Evolutionary conservation across 2,329 filamentous ascomycete species (phyloP).

Genomic region (Aspergillus pseudonomiae): DNA sequence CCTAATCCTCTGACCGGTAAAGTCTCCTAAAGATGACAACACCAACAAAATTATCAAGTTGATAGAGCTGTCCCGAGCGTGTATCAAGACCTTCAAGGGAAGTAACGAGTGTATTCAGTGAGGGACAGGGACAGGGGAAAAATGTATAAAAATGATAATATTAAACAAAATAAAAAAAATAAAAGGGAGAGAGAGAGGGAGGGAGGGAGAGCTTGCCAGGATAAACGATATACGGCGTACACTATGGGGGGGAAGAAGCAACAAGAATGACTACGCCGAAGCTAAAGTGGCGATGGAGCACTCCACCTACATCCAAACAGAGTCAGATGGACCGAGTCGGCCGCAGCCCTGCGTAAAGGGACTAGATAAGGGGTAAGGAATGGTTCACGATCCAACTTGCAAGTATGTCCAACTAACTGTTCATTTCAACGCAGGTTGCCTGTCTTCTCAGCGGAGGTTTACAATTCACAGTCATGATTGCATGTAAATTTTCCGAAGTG

Average conservation of each 20-base stretch:
- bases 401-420: conserved; percentile 3
- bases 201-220: conserved; percentile 8
- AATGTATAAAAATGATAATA: neutral
- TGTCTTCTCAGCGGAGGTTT: conserved; percentile 5
- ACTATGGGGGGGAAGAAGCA: conserved; percentile 7
- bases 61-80: neutral
- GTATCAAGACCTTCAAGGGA: neutral
- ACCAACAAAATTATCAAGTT: neutral
- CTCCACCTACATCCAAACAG: conserved; percentile 15
- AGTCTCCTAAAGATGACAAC: conserved; percentile 4
- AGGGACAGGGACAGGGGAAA: neutral
- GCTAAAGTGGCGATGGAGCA: conserved; percentile 17
- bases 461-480: conserved; percentile 12
- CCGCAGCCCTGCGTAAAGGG: conserved; percentile 12
- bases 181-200: conserved; percentile 2
- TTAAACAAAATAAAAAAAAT: conserved; percentile 8
- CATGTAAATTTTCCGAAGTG: conserved; percentile 31
- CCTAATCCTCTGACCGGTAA: neutral
- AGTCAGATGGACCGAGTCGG: conserved; percentile 8
- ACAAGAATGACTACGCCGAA: conserved; percentile 12
- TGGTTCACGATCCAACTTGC: conserved; percentile 5
- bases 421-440: neutral
- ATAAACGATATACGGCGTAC: neutral
- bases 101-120: conserved; percentile 2
- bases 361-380: conserved; percentile 7